A percentile compares a stretch with the other conserved stretches of the same genome.
phyloP scores from a whole-genome alignment of 257 asterid genomes.

The Penstemon barbatus region DNA sequence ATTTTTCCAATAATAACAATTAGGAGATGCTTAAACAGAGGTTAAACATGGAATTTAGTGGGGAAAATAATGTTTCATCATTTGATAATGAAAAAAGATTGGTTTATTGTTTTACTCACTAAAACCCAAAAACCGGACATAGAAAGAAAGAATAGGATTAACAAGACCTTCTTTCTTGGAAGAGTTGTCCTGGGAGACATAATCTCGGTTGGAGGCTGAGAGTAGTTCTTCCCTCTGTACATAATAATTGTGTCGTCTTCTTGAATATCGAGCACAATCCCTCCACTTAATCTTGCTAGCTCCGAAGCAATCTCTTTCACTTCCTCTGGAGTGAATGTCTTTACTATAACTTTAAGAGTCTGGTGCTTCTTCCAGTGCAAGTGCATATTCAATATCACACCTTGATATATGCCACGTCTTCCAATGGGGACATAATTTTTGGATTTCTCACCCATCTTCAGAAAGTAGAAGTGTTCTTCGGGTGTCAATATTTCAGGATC shows the following conservation, averaged over 20 bases:
- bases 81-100: no score
- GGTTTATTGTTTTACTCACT: no score
- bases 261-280: slow-evolving; percentile 93
- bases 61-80: no score
- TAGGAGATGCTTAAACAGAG: neutral
- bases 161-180: slow-evolving; percentile 78
- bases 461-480: slow-evolving; percentile 92
- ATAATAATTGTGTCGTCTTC: slow-evolving; percentile 76
- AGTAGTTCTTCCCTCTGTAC: slow-evolving; percentile 95
- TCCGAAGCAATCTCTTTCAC: slow-evolving; percentile 87
- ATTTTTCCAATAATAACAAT: neutral
- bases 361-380: slow-evolving; percentile 99
- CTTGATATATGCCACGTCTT: slow-evolving; percentile 88
- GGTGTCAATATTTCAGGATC: slow-evolving; percentile 99
- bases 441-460: slow-evolving; percentile 92
- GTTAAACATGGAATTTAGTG: no score
- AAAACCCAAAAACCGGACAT: neutral
- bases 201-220: slow-evolving; percentile 97
- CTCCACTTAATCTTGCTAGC: slow-evolving; percentile 91
- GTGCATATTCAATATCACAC: slow-evolving; percentile 97
- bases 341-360: slow-evolving; percentile 82
- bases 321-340: slow-evolving; percentile 87
- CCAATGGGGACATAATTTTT: slow-evolving; percentile 98
- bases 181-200: slow-evolving; percentile 94
- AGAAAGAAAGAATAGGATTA: neutral